phyloP scores from a whole-genome alignment of 2,329 filamentous ascomycete species.

The Xylaria sp. region DNA sequence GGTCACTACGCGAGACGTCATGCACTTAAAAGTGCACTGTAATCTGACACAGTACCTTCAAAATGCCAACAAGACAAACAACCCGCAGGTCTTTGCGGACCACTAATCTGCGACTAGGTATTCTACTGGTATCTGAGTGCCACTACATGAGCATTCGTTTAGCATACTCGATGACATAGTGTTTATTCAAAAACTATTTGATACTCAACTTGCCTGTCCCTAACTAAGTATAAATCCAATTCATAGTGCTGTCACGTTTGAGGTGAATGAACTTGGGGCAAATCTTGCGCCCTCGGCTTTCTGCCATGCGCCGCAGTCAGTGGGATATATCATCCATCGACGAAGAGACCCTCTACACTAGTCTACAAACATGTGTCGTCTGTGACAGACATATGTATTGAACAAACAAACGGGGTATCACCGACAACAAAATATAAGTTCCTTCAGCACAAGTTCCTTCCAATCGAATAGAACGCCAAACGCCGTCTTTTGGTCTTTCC shows the following conservation, averaged over 20 bases:
- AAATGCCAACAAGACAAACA: no score
- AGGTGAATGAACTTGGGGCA: neutral
- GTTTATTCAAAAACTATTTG: neutral
- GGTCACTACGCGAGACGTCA: constrained; percentile 28
- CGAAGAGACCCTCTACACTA: constrained; percentile 2
- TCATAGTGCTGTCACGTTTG: neutral
- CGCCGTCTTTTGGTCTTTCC: constrained; percentile 36
- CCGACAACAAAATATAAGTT: constrained; percentile 22
- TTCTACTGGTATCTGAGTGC: neutral
- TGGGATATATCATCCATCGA: constrained; percentile 1
- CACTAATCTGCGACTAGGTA: neutral
- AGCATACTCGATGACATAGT: neutral
- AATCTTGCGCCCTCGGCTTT: neutral
- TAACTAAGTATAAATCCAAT: neutral
- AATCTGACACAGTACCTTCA: no score
- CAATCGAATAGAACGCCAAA: constrained; percentile 30
- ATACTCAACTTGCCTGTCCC: neutral
- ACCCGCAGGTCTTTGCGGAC: neutral
- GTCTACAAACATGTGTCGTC: constrained; percentile 1
- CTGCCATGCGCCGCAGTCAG: neutral
- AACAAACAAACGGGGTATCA: constrained; percentile 39
- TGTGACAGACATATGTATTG: constrained; percentile 16
- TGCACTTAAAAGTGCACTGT: neutral
- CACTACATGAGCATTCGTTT: neutral
- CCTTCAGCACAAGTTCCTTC: constrained; percentile 19